Conservation (phyloP, 1,284 basidiomycete species). For the Apiotrichum montevideense region DNA sequence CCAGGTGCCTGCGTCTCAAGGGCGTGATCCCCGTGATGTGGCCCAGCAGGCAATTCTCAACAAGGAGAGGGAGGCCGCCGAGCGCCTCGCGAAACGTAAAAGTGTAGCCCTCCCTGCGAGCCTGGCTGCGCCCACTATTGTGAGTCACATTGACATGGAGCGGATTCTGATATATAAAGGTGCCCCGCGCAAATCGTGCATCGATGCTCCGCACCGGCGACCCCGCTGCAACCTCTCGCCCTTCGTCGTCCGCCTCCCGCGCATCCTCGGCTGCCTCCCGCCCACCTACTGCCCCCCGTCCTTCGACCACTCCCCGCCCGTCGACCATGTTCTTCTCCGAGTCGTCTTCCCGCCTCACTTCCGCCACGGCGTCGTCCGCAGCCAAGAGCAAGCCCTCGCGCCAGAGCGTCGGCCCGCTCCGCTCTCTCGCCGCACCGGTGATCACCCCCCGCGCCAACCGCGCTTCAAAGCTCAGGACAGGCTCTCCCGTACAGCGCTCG, state of each 20-base stretch:
- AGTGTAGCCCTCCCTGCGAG: slow-evolving; percentile 28
- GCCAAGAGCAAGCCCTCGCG: neutral
- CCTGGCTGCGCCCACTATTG: slow-evolving; percentile 10
- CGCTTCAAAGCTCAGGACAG: slow-evolving; percentile 26
- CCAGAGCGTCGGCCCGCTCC: slow-evolving; percentile 1
- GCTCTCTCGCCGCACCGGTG: slow-evolving; percentile 22
- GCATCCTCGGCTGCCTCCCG: neutral
- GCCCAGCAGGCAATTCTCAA: slow-evolving; percentile 18
- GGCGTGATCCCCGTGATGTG: slow-evolving; percentile 9
- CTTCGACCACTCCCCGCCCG: neutral
- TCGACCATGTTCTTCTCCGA: too few relatives aligned
- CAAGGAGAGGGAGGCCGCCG: slow-evolving; percentile 23
- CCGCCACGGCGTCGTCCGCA: neutral
- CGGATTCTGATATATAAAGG: slow-evolving; percentile 15
- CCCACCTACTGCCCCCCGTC: neutral
- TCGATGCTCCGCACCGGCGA: slow-evolving; percentile 26
- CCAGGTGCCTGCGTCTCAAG: neutral
- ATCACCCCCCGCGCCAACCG: slow-evolving; percentile 25
- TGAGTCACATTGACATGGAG: neutral
- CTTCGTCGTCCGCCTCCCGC: neutral
- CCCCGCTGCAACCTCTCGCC: neutral
- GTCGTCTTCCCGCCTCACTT: too few relatives aligned
- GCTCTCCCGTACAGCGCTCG: neutral
- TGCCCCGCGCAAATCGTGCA: slow-evolving; percentile 34
- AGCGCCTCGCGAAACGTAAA: slow-evolving; percentile 25